Evolutionary conservation across 2,329 filamentous ascomycete genomes (phyloP).

Genomic region (Fusarium annulatum): DNA sequence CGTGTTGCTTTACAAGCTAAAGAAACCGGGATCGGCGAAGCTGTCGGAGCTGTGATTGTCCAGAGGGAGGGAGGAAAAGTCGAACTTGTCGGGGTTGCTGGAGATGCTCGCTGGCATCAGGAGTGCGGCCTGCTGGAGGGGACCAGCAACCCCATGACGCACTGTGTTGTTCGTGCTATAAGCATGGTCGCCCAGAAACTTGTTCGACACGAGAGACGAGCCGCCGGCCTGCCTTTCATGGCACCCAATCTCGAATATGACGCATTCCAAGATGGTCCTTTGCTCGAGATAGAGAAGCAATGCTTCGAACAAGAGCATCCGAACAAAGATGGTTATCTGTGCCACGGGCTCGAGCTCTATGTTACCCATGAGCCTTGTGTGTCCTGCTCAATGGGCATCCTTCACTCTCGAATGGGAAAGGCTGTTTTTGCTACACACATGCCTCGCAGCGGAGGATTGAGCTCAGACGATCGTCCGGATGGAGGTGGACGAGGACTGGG

Average conservation of each 20-base stretch:
- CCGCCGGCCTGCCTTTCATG: constrained; percentile 49
- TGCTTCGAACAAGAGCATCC: constrained; percentile 74
- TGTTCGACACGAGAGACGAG: constrained; percentile 64
- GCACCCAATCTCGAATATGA: constrained; percentile 63
- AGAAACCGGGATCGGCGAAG: constrained; percentile 70
- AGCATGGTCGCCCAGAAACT: constrained; percentile 82
- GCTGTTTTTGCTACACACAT: constrained; percentile 85
- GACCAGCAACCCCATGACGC: constrained; percentile 79
- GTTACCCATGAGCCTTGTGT: constrained; percentile 95
- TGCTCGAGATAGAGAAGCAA: constrained; percentile 73
- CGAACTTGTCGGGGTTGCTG: constrained; percentile 77
- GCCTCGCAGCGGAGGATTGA: constrained; percentile 83
- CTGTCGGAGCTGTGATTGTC: constrained; percentile 80
- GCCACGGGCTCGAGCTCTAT: constrained; percentile 92
- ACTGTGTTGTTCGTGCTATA: constrained; percentile 81
- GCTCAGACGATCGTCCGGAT: constrained; percentile 75
- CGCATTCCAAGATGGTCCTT: constrained; percentile 74
- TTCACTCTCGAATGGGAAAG: constrained; percentile 91
- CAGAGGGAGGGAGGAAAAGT: constrained; percentile 66
- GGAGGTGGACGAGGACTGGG: constrained; percentile 71
- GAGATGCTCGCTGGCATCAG: constrained; percentile 77
- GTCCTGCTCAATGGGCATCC: constrained; percentile 96
- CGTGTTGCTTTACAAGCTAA: constrained; percentile 70
- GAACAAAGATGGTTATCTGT: constrained; percentile 86
- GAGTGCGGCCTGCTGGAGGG: constrained; percentile 57